Percentiles rank a stretch among this genome's conserved stretches.
Conservation (phyloP, 441 rosid genomes). For the Macaranga tanarius region DNA sequence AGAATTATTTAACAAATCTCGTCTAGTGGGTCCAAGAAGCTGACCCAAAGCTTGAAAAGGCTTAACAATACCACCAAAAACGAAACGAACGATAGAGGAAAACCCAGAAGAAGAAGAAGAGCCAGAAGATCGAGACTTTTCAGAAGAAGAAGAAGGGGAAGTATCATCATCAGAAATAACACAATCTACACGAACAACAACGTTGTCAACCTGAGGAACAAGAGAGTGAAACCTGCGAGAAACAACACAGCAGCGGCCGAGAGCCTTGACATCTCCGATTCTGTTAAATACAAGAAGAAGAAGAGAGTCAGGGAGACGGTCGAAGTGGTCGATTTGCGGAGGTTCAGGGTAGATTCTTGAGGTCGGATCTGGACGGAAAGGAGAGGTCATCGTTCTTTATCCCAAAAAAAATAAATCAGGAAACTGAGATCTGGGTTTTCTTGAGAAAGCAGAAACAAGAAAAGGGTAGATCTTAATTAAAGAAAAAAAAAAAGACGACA, state of each 20-base stretch:
- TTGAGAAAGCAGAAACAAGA: background rate
- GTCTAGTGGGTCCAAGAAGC: constrained; percentile 44
- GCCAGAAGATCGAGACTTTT: constrained; percentile 43
- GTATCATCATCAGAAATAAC: constrained; percentile 82
- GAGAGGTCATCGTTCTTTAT: constrained; percentile 20
- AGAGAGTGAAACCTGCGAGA: constrained; percentile 73
- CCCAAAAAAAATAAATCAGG: background rate
- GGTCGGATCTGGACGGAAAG: constrained; percentile 58
- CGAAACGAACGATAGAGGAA: constrained; percentile 48
- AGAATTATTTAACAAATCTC: constrained; percentile 18
- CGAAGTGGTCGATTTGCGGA: constrained; percentile 63
- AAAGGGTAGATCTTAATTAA: constrained; percentile 9
- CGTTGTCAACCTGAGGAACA: constrained; percentile 77
- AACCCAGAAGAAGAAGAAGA: constrained; percentile 28
- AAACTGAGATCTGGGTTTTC: constrained; percentile 10
- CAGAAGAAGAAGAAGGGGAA: constrained; percentile 37
- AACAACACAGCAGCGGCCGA: constrained; percentile 83
- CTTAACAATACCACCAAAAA: constrained; percentile 61
- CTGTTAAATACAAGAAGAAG: constrained; percentile 68
- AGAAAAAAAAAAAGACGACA: background rate
- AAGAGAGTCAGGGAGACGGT: constrained; percentile 76
- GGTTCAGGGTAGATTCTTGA: constrained; percentile 61
- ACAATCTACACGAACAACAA: constrained; percentile 87
- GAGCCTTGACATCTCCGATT: constrained; percentile 83
- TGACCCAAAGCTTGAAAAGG: constrained; percentile 72